These are phyloP conservation scores for Nannochloris sp. DNA, from an alignment of 139 green algal genomes.

Conservation along the genomic window DNA sequence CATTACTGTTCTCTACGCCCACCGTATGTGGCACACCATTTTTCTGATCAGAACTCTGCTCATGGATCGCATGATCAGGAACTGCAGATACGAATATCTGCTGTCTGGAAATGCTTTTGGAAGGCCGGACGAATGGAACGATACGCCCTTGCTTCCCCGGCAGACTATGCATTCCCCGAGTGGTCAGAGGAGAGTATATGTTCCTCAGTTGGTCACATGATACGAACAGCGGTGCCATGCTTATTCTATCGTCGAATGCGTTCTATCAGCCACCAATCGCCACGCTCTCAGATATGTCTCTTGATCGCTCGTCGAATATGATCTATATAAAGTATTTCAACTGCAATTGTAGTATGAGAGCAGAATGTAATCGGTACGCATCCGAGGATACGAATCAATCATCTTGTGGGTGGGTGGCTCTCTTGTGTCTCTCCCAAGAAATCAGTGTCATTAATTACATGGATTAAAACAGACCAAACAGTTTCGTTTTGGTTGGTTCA, in stretches of 20 bases:
- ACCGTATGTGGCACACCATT: not conserved
- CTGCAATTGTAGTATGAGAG: too few relatives aligned
- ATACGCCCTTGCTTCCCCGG: conserved; percentile 7
- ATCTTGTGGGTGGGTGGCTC: too few relatives aligned
- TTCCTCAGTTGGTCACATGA: conserved; percentile 9
- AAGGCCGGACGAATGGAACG: conserved; percentile 18
- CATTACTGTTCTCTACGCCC: not conserved
- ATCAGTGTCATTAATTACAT: not conserved
- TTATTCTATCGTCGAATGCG: not conserved
- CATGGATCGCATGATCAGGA: not conserved
- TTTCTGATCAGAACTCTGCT: not conserved
- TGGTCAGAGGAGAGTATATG: conserved; percentile 11
- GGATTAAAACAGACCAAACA: conserved; percentile 18
- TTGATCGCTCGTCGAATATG: too few relatives aligned
- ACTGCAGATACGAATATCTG: not conserved
- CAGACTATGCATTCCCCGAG: conserved; percentile 8
- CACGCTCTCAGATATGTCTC: not conserved
- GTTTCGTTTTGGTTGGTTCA: conserved; percentile 8
- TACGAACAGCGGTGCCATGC: conserved; percentile 10
- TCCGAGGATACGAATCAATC: too few relatives aligned
- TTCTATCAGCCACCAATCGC: not conserved
- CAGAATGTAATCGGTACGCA: too few relatives aligned
- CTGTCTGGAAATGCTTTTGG: not conserved
- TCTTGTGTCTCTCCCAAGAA: too few relatives aligned
- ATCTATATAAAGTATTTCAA: too few relatives aligned